Percentiles rank a stretch among this genome's conserved stretches.
Conservation (phyloP, 1,139 yeast species). For the Lodderomyces oxycetoniae region DNA sequence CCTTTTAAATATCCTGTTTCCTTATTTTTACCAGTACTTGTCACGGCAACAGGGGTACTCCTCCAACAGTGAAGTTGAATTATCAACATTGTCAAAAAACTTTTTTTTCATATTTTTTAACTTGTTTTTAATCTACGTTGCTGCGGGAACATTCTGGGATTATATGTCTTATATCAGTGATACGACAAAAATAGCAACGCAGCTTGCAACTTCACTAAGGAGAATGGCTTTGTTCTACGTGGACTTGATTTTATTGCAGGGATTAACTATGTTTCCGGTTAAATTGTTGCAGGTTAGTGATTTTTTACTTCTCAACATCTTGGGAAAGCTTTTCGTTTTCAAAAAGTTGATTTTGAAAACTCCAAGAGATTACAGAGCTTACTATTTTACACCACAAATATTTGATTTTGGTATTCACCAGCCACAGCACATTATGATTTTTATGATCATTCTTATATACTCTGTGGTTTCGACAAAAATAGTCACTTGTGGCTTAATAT, state of each 20-base stretch:
- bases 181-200: conserved; percentile 69
- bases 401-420: conserved; percentile 63
- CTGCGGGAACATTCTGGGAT: conserved; percentile 76
- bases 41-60: conserved; percentile 68
- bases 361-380: conserved; percentile 56
- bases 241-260: conserved; percentile 69
- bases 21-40: conserved; percentile 63
- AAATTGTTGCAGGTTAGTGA: conserved; percentile 56
- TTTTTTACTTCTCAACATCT: conserved; percentile 39
- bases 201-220: conserved; percentile 64
- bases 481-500: conserved; percentile 56
- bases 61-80: conserved; percentile 71
- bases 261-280: conserved; percentile 74
- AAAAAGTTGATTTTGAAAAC: conserved; percentile 45
- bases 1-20: conserved; percentile 59
- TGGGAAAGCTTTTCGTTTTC: conserved; percentile 59
- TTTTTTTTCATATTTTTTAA: conserved; percentile 76
- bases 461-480: conserved; percentile 66
- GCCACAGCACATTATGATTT: conserved; percentile 61
- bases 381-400: conserved; percentile 61
- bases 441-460: conserved; percentile 59
- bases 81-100: conserved; percentile 70
- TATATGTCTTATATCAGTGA: conserved; percentile 75
- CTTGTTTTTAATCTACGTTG: conserved; percentile 70
- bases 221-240: conserved; percentile 69